Evolutionary conservation across 345 rosid genomes (phyloP).

Genomic region (Raphanus sativus): DNA sequence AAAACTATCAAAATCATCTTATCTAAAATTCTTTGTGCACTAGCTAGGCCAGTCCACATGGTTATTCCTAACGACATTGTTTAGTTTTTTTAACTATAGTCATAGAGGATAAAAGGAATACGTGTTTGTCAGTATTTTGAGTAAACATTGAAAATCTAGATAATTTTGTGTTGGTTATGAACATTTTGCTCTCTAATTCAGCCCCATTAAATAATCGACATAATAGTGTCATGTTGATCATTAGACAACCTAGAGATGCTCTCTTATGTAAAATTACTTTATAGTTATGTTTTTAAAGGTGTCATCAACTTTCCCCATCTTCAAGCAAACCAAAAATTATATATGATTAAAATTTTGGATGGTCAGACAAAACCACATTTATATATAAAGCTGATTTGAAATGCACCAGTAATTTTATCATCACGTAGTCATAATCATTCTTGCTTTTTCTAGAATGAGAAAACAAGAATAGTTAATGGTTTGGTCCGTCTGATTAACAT

Average conservation of each 20-base stretch:
- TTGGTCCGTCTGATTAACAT: slow-evolving; percentile 10
- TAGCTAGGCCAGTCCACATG: background rate
- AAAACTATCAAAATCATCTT: background rate
- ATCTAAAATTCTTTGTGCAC: background rate
- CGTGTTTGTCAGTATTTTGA: slow-evolving; percentile 11
- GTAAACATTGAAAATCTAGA: slow-evolving; percentile 3
- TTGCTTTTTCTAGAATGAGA: slow-evolving; percentile 25
- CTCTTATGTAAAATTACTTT: slow-evolving; percentile 24
- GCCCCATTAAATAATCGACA: slow-evolving; percentile 1
- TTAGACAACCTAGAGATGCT: slow-evolving; percentile 39
- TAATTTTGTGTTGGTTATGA: background rate
- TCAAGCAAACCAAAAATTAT: slow-evolving; percentile 37
- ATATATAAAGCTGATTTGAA: slow-evolving; percentile 35
- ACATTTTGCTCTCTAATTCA: background rate
- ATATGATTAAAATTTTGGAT: slow-evolving; percentile 32
- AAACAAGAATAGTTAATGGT: slow-evolving; percentile 14
- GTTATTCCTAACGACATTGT: background rate
- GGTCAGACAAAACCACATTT: slow-evolving; percentile 33
- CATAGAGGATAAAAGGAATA: background rate
- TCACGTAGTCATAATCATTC: slow-evolving; percentile 30
- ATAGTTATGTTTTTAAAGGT: slow-evolving; percentile 21
- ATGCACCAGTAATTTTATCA: slow-evolving; percentile 24
- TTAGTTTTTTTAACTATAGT: background rate
- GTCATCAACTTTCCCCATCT: slow-evolving; percentile 39
- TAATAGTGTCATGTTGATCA: slow-evolving; percentile 22